Conservation (phyloP, 345 rosid species). For the Psidium guajava region DNA sequence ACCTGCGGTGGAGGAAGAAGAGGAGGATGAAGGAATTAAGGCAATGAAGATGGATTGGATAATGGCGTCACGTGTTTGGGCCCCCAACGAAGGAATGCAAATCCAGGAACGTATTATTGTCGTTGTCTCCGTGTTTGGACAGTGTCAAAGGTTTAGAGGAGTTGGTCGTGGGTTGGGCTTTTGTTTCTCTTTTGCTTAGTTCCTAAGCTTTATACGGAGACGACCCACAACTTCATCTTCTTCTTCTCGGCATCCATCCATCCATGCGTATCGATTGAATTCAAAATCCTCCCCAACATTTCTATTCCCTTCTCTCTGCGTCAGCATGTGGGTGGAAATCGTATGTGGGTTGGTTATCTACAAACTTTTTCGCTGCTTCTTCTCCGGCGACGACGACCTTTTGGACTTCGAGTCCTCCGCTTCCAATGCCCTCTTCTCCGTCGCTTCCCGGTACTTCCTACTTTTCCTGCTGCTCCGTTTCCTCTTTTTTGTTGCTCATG, state of each 20-base stretch:
- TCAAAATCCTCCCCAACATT: neutral
- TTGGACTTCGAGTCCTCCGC: constrained; percentile 54
- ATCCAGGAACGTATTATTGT: neutral
- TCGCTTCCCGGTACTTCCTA: constrained; percentile 39
- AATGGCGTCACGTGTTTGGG: neutral
- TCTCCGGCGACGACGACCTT: constrained; percentile 40
- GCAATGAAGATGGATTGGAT: neutral
- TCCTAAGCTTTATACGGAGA: neutral
- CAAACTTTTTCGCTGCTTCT: constrained; percentile 33
- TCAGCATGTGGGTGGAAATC: constrained; percentile 70
- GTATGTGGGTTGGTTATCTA: constrained; percentile 60
- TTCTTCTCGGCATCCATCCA: neutral
- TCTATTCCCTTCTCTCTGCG: neutral
- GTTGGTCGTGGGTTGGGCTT: neutral
- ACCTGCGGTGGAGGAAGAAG: neutral
- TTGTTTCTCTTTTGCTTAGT: neutral
- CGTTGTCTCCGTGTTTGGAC: neutral
- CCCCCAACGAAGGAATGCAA: neutral
- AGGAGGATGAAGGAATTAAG: neutral
- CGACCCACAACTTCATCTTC: neutral
- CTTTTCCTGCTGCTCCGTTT: neutral
- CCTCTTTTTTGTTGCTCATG: neutral
- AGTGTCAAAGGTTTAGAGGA: neutral
- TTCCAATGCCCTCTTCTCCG: constrained; percentile 58
- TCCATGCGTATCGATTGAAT: neutral